Evolutionary conservation across 768 basidiomycete species (phyloP).

Genomic region (Calocybe cyanea): DNA sequence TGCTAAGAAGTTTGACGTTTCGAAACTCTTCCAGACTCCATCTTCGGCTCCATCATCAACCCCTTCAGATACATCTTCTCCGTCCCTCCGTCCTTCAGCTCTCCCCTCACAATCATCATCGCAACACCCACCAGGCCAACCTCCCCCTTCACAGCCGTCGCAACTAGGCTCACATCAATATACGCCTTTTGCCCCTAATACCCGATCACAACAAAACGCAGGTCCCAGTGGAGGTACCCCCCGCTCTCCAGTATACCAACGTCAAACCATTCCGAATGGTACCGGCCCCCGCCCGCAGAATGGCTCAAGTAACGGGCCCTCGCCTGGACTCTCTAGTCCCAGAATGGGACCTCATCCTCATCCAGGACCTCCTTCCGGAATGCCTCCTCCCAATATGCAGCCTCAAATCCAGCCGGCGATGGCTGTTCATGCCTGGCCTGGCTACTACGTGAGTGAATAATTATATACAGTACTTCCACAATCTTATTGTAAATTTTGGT

Average conservation of each 20-base stretch:
- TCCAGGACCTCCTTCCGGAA: slow-evolving; percentile 45
- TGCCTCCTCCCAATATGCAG: slow-evolving; percentile 39
- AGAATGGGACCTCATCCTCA: slow-evolving; percentile 60
- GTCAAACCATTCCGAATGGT: slow-evolving; percentile 57
- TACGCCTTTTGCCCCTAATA: slow-evolving; percentile 44
- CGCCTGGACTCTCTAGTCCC: slow-evolving; percentile 60
- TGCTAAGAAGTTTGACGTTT: slow-evolving; percentile 45
- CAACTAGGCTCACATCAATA: slow-evolving; percentile 44
- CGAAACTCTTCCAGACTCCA: slow-evolving; percentile 59
- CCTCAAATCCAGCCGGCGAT: slow-evolving; percentile 37
- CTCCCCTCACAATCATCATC: slow-evolving; percentile 48
- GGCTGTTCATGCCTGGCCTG: slow-evolving; percentile 37
- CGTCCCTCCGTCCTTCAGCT: slow-evolving; percentile 48
- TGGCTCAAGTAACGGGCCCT: slow-evolving; percentile 54
- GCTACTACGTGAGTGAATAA: slow-evolving; percentile 60
- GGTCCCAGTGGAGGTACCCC: slow-evolving; percentile 50
- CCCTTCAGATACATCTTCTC: slow-evolving; percentile 53
- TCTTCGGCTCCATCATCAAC: slow-evolving; percentile 45
- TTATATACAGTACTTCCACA: slow-evolving; percentile 4
- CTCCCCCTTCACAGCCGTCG: slow-evolving; percentile 36
- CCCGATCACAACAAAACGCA: slow-evolving; percentile 39
- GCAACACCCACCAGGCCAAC: slow-evolving; percentile 27
- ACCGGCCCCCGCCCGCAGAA: slow-evolving; percentile 50
- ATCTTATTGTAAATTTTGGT: slow-evolving; percentile 3
- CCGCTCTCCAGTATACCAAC: slow-evolving; percentile 63